Conservation (phyloP, 1,284 basidiomycete genomes). For the Marasmius tenuissimus region DNA sequence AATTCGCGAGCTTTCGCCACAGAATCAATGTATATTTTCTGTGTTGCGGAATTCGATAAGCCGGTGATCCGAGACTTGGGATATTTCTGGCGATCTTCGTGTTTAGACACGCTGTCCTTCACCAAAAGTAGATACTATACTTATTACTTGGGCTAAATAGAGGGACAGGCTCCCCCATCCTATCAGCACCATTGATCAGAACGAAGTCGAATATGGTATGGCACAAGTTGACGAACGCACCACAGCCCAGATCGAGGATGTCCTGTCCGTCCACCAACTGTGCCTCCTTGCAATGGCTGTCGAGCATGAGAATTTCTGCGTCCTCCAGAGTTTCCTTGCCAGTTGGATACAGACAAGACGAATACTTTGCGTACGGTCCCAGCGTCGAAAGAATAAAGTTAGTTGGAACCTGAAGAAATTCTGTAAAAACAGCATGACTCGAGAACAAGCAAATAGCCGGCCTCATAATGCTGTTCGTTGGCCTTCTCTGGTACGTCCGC, state of each 20-base stretch:
- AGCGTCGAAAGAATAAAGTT: slow-evolving; percentile 52
- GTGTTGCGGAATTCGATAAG: slow-evolving; percentile 72
- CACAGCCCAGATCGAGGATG: slow-evolving; percentile 75
- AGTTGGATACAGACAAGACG: slow-evolving; percentile 70
- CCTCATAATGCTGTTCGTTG: slow-evolving; percentile 82
- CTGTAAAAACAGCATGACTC: not conserved
- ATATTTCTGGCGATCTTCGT: slow-evolving; percentile 52
- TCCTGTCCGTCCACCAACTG: slow-evolving; percentile 64
- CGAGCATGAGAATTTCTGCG: slow-evolving; percentile 71
- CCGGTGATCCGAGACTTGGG: slow-evolving; percentile 66
- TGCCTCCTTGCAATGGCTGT: slow-evolving; percentile 72
- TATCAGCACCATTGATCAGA: slow-evolving; percentile 16
- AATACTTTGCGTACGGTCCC: slow-evolving; percentile 34
- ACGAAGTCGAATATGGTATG: not conserved
- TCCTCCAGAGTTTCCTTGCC: slow-evolving; percentile 66
- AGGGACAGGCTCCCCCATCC: slow-evolving; percentile 76
- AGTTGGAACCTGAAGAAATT: slow-evolving; percentile 54
- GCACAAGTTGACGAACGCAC: slow-evolving; percentile 28
- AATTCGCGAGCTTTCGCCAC: slow-evolving; percentile 54
- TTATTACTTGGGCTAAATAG: slow-evolving; percentile 68
- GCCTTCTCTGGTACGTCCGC: slow-evolving; percentile 72
- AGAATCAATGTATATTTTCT: slow-evolving; percentile 68
- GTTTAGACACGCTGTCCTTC: no score
- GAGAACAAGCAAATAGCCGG: slow-evolving; percentile 22
- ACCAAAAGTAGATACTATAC: slow-evolving; percentile 26